Conservation (phyloP, 208 protist genomes). For the Trypanosoma caninum region DNA sequence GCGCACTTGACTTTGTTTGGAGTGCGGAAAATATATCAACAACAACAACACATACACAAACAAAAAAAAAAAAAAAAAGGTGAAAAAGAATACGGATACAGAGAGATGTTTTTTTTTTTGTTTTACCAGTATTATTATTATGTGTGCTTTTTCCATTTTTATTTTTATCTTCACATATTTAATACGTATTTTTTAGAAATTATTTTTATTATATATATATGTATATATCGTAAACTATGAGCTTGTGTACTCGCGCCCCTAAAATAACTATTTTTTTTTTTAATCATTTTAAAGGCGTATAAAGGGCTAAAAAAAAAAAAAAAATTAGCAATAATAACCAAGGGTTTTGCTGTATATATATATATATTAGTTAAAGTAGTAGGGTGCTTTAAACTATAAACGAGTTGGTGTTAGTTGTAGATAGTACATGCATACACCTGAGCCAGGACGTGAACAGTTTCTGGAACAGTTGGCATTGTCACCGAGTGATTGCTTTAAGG, state of each 20-base stretch:
- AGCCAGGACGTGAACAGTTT: not conserved
- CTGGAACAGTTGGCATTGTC: not conserved
- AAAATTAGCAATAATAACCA: not conserved
- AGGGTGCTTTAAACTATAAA: conserved; percentile 10
- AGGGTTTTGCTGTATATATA: conserved; percentile 11
- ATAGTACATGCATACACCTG: not conserved
- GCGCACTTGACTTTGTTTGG: too few species aligned
- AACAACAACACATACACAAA: too few species aligned
- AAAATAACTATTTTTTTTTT: too few species aligned
- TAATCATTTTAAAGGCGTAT: too few species aligned
- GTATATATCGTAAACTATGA: too few species aligned
- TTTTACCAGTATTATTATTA: conserved; percentile 14
- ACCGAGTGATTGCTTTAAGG: not conserved
- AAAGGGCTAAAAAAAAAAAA: not conserved
- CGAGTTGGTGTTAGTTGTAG: not conserved
- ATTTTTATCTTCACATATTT: not conserved
- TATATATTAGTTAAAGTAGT: not conserved
- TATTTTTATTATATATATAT: too few species aligned
- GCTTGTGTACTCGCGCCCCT: too few species aligned
- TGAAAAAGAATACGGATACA: too few species aligned
- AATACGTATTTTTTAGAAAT: not conserved
- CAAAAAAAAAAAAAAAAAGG: too few species aligned
- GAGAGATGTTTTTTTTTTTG: conserved; percentile 13
- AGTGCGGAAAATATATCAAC: too few species aligned
- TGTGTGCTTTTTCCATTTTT: not conserved